Conservation (phyloP, 164 flowering plant genomes). For the Vitis amurensis region DNA sequence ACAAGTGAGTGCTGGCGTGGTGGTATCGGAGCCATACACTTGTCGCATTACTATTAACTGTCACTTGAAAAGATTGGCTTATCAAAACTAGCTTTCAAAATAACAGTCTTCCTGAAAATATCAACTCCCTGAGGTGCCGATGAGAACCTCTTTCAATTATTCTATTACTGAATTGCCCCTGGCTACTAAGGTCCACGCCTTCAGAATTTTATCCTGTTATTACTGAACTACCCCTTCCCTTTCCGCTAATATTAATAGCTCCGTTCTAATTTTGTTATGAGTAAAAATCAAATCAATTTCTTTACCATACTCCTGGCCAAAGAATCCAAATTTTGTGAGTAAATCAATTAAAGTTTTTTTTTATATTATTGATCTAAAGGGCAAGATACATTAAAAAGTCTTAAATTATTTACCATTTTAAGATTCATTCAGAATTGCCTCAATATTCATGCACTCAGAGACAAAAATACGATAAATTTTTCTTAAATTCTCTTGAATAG, state of each 20-base stretch:
- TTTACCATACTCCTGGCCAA: no score
- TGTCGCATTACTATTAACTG: background rate
- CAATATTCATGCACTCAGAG: no score
- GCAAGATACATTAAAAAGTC: no score
- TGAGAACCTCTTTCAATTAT: background rate
- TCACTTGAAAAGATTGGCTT: slow-evolving; percentile 1
- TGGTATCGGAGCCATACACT: slow-evolving; percentile 12
- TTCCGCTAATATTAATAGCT: no score
- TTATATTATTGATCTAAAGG: no score
- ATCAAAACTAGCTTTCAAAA: slow-evolving; percentile 6
- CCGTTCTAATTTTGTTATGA: background rate
- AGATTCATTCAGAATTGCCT: fast-evolving
- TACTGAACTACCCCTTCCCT: background rate
- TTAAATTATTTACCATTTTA: no score
- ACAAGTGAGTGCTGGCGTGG: slow-evolving; percentile 10
- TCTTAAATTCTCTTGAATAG: no score
- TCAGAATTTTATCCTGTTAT: background rate
- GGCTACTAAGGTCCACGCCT: no score
- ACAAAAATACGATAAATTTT: fast-evolving
- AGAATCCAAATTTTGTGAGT: no score
- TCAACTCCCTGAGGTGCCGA: slow-evolving; percentile 16
- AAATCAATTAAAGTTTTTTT: no score
- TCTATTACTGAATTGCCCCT: slow-evolving; percentile 13
- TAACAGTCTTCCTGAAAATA: slow-evolving; percentile 1
- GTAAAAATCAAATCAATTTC: no score